phyloP scores from a whole-genome alignment of 169 alveolate species.

The Plasmodium ovale region DNA sequence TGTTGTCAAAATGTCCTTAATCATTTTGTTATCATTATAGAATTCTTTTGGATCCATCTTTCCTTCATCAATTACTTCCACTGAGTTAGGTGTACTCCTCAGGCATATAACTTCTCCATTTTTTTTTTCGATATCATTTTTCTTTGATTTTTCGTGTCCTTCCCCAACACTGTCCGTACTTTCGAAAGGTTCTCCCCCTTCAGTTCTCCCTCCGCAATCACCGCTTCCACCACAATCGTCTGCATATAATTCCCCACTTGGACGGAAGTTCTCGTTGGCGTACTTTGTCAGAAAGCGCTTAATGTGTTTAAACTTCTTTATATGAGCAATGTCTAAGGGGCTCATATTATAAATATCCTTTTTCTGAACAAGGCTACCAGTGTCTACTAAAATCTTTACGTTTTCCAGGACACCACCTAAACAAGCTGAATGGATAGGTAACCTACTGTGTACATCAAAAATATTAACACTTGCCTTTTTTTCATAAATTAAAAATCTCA shows the following conservation, averaged over 20 bases:
- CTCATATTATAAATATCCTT: slow-evolving; percentile 88
- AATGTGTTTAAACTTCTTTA: slow-evolving; percentile 77
- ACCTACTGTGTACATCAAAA: slow-evolving; percentile 89
- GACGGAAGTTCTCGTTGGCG: slow-evolving; percentile 25
- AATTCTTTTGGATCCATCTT: slow-evolving; percentile 74
- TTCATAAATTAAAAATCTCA: slow-evolving; percentile 80
- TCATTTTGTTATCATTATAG: slow-evolving; percentile 69
- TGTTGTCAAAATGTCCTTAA: slow-evolving; percentile 84
- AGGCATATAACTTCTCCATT: not conserved
- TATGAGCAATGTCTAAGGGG: slow-evolving; percentile 84
- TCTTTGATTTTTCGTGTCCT: not conserved
- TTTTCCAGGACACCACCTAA: slow-evolving; percentile 89
- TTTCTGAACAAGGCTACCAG: slow-evolving; percentile 81
- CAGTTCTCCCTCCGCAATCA: not conserved
- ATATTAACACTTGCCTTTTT: slow-evolving; percentile 86
- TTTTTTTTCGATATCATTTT: not conserved
- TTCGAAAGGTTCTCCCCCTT: not conserved
- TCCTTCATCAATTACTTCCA: slow-evolving; percentile 23
- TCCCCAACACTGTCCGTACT: not conserved
- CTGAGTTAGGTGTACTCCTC: not conserved
- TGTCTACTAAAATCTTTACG: slow-evolving; percentile 83
- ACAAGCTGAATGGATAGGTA: slow-evolving; percentile 91
- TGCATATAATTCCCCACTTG: too few relatives aligned
- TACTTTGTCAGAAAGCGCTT: slow-evolving; percentile 36
- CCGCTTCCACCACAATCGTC: slow-evolving; percentile 15